Base-by-base conservation (phyloP, 2,329 filamentous ascomycete species). In the Cadophora sp. region DNA sequence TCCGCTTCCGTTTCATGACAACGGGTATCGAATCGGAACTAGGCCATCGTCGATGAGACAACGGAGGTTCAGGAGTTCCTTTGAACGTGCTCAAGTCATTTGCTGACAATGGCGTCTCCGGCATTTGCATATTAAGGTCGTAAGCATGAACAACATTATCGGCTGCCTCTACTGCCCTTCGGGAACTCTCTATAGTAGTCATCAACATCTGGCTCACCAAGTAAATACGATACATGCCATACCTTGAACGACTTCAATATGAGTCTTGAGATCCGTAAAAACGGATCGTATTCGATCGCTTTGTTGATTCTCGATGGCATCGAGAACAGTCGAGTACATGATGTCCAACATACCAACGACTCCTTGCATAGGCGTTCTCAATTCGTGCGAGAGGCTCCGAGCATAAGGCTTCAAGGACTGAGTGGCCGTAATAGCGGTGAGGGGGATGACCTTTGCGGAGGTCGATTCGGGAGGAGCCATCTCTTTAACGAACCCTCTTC, bases 71-170 rank as follows among this genome's bases (percentile, higher is more conserved):
- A 1, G 53, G 29, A 11, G 29, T 46, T 34, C 55, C 19, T 68
- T 66, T 68, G 11, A 55, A 53, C 4, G 63, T 40, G 31, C 74
- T 70, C 14, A 53, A 31, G 19, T 72, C 71, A 29, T 69, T 71
- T 5, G 72, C 69, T 6, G 73, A 71, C 14, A 78, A 78, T 8
- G 86, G 87, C 14, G 85, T 87, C 70, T 90, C 87, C n/a, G 90
- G 90, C 51, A 92, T 84, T 73, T 90, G 87, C 88, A 92, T 91
- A 75, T 92, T 90, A 79, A 92, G 86, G 75, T 92, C 90, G 73
- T 92, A 92, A 14, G 90, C 90, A 78, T 92, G 89, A 11, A 92
- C 90, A 22, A 92, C 89, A 73, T 92, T 92, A 77, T 92, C 90
- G 8, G 90, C 90, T 24, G 90, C 90, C 78, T 92, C 90, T 4